Percentiles rank a stretch among this genome's conserved stretches.
Conservation (phyloP, 2,329 filamentous ascomycete species). For the Exophiala bonariae region DNA sequence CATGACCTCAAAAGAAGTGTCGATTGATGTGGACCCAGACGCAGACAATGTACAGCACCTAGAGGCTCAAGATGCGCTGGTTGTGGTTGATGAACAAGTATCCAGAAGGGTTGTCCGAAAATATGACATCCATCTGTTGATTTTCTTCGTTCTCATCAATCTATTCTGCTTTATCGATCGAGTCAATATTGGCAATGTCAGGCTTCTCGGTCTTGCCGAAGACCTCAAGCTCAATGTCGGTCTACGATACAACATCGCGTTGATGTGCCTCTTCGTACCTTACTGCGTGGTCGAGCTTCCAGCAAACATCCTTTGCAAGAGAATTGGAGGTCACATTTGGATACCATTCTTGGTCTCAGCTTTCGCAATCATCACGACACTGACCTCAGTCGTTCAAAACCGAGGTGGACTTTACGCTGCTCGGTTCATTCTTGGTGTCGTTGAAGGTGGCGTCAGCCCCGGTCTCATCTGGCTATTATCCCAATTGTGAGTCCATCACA, state of each 20-base stretch:
- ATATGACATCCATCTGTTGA: conserved; percentile 22
- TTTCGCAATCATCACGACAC: conserved; percentile 1
- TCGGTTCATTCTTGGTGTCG: not conserved
- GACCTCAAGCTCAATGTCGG: conserved; percentile 31
- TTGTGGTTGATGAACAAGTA: not conserved
- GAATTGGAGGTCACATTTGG: conserved; percentile 51
- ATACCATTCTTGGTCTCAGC: conserved; percentile 37
- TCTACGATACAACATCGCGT: conserved; percentile 1
- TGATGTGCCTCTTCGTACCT: conserved; percentile 58
- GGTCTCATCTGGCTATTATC: not conserved
- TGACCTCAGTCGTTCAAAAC: not conserved
- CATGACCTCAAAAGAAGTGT: too few species aligned
- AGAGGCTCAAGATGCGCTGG: too few species aligned
- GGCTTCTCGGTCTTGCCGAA: conserved; percentile 42
- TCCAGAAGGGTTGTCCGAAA: conserved; percentile 12
- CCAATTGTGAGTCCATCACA: not conserved
- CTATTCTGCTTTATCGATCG: conserved; percentile 59
- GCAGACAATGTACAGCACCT: too few species aligned
- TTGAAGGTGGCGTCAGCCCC: not conserved
- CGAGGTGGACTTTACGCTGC: not conserved
- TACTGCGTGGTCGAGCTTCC: conserved; percentile 39
- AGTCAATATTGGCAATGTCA: conserved; percentile 48
- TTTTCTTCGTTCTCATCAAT: conserved; percentile 35
- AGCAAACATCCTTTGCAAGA: conserved; percentile 45
- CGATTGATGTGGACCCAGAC: too few species aligned